Base-by-base conservation (phyloP, 768 basidiomycete genomes). In the Collybiopsis confluens region DNA sequence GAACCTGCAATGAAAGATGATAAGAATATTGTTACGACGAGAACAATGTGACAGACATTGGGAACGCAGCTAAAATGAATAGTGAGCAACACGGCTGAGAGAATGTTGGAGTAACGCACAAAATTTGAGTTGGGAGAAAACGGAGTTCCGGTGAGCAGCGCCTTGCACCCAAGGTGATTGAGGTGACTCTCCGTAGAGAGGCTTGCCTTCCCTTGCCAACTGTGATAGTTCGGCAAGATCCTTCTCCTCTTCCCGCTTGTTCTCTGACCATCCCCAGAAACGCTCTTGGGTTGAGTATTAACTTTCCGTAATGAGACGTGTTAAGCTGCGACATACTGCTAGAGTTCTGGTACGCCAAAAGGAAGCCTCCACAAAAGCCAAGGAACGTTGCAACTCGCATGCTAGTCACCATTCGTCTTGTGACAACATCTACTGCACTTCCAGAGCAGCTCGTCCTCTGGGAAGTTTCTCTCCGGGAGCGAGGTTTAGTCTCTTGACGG, bases 251-350 rank as follows among this genome's bases (percentile, higher is more conserved):
- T 98, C 96, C 15, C 81, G 77, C 58, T 82, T 80, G 71, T 96
- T 96, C 71, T 96, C 92, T 5, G 82, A 73, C 92, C 92, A 95
- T 48, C 92, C 92, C 91, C 90, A 94, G 76, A 96, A 91, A n/a
- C 92, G 92, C 65, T 82, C 90, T 92, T 63, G 10, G 36, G 48
- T 50, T 45, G 26, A 52, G 45, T 61, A 20, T 60, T 33, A 18
- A 37, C 30, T 30, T 46, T 30, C 52, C n/a, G 20, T 28, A 8
- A 4, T 21, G 33, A 13, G 21, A 7, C 40, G 28, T 15, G 41
- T 24, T 44, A 48, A 35, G n/a, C n/a, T 61, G 65, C 50, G 40
- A 76, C 91, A 69, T 65, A 96, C 94, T 75, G 63, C 86, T 88
- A 30, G 91, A 92, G 52, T 87, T 78, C 71, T 95, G 92, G 72